Base-by-base conservation (phyloP, 768 basidiomycete species). In the Fibroporia radiculosa region DNA sequence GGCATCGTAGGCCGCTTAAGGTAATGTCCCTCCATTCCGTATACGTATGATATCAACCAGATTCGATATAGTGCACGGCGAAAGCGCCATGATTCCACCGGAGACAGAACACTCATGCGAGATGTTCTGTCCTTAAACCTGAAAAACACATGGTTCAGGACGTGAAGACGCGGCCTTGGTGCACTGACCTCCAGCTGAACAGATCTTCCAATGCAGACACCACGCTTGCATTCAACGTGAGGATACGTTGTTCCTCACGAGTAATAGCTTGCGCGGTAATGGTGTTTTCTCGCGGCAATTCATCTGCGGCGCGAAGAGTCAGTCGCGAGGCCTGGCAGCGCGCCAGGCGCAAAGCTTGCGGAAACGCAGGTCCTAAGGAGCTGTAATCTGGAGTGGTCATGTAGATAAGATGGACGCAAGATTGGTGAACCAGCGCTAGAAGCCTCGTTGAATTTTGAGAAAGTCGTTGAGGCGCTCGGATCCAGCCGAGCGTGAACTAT, bases 151-250 rank as follows among this genome's bases (percentile, higher is more conserved):
- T 27, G 13, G n/a, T n/a, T 41, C 40, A 27, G 14, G 22, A 25
- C 5, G n/a, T 26, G 26, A 27, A 28, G 10, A n/a, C 24, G 40
- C 22, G 20, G 4, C n/a, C n/a, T n/a, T n/a, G n/a, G n/a, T n/a
- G n/a, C 6, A 41, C 12, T 25, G 14, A 41, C 40, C 40, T 25
- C 40, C 40, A 41, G 16, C 40, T 41, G 40, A 26, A 41, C 11
- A 41, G 40, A 41, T 41, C 40, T 16, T 41, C 40, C 4, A 41
- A 16, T 10, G 20, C 4, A 10, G 14, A 10, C 3, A 41, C 40
- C 6, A 26, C 26, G 14, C 26, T 16, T 3, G 40, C 40, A 13
- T 41, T 24, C 12, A 26, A 11, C 25, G 34, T 35, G 10, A 35
- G 7, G 34, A 35, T 35, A 18, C 34, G 34, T 19, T 35, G 14